These are phyloP conservation scores for Kockiozyma suomiensis DNA, from an alignment of 805 yeast species.

Conservation along the genomic window DNA sequence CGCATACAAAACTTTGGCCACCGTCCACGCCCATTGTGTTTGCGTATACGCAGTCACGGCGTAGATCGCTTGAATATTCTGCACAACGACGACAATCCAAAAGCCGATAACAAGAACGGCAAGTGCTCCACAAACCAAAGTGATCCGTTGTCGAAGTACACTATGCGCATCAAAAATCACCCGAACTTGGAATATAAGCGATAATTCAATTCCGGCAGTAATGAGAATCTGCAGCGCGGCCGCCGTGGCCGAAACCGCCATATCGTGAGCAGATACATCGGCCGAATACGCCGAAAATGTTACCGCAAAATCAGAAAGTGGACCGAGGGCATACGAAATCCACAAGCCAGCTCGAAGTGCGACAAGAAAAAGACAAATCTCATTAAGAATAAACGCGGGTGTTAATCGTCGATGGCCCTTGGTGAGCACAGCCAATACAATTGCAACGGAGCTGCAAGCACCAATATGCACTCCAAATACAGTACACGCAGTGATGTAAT, in stretches of 20 bases:
- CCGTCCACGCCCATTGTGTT: slow-evolving; percentile 38
- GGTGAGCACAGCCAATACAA: slow-evolving; percentile 46
- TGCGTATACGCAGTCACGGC: slow-evolving; percentile 54
- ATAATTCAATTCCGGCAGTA: slow-evolving; percentile 60
- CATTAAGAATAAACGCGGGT: slow-evolving; percentile 75
- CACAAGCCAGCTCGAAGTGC: slow-evolving; percentile 64
- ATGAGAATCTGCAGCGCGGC: slow-evolving; percentile 63
- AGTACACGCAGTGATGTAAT: slow-evolving; percentile 5
- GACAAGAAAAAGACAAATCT: slow-evolving; percentile 57
- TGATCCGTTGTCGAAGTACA: slow-evolving; percentile 51
- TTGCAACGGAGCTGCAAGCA: slow-evolving; percentile 27
- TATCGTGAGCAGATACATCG: slow-evolving; percentile 45
- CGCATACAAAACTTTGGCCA: slow-evolving; percentile 59
- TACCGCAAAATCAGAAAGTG: slow-evolving; percentile 54
- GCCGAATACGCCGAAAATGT: slow-evolving; percentile 52
- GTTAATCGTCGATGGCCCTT: slow-evolving; percentile 53
- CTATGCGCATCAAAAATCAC: slow-evolving; percentile 56
- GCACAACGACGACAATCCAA: slow-evolving; percentile 57
- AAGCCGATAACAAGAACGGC: slow-evolving; percentile 61
- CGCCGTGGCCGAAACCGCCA: slow-evolving; percentile 60
- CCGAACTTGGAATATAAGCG: slow-evolving; percentile 71
- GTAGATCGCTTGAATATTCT: slow-evolving; percentile 44
- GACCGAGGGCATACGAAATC: slow-evolving; percentile 56
- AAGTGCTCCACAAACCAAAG: slow-evolving; percentile 50
- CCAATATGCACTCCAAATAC: slow-evolving; percentile 35